phyloP scores from a whole-genome alignment of 2,329 filamentous ascomycete genomes.

The Pseudocercospora pini-densiflorae region DNA sequence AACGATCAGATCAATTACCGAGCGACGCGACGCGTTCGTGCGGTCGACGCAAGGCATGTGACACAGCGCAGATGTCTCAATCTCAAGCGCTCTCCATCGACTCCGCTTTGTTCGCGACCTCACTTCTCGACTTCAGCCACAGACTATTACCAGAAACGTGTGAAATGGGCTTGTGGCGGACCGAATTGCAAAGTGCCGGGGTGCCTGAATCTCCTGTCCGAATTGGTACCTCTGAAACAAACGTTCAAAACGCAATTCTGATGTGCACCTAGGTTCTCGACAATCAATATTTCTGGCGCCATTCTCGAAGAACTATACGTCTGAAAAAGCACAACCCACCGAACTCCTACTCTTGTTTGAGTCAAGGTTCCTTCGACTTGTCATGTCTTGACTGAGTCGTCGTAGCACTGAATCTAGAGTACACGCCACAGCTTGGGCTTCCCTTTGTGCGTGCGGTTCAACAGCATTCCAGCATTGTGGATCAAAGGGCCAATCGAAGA shows the following conservation, averaged over 20 bases:
- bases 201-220: neutral
- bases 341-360: neutral
- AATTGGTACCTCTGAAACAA: conserved; percentile 8
- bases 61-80: conserved; percentile 19
- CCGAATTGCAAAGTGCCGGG: neutral
- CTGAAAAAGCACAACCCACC: neutral
- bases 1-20: neutral
- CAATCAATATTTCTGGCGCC: conserved; percentile 3
- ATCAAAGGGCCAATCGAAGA: conserved; percentile 26
- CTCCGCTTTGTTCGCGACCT: neutral
- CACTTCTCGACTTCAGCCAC: conserved; percentile 3
- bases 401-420: conserved; percentile 6
- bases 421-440: neutral
- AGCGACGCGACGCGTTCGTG: conserved; percentile 11
- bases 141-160: neutral
- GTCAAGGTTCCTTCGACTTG: neutral
- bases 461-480: conserved; percentile 32
- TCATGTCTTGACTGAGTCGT: neutral
- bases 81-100: neutral
- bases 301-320: conserved; percentile 6
- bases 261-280: neutral
- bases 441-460: conserved; percentile 15
- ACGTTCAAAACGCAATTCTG: conserved; percentile 1
- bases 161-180: neutral
- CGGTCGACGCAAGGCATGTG: conserved; percentile 32